phyloP scores from a whole-genome alignment of 768 basidiomycete species.

The Agaricus sinodeliciosus region DNA sequence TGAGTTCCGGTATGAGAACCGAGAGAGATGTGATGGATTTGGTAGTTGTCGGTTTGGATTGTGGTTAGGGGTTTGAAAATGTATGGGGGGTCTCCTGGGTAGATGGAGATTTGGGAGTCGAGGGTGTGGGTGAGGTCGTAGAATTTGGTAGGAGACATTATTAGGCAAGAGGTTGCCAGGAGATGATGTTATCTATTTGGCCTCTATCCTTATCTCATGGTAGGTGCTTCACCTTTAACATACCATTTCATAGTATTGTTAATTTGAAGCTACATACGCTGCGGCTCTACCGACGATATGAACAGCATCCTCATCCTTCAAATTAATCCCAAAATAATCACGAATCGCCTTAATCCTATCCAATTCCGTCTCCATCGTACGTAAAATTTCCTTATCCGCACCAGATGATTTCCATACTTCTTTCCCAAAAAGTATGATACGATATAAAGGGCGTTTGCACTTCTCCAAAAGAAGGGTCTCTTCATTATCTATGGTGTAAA shows the following conservation, averaged over 20 bases:
- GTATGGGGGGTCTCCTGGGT: constrained; percentile 52
- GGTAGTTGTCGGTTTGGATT: constrained; percentile 40
- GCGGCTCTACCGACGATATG: not conserved
- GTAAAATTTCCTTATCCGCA: constrained; percentile 15
- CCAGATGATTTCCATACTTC: constrained; percentile 21
- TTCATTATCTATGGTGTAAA: constrained; percentile 17
- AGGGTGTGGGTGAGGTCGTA: constrained; percentile 54
- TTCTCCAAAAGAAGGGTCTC: constrained; percentile 10
- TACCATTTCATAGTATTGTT: not conserved
- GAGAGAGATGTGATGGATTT: constrained; percentile 45
- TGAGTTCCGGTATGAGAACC: constrained; percentile 76
- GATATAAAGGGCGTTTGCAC: constrained; percentile 13
- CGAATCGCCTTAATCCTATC: constrained; percentile 19
- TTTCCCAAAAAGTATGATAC: constrained; percentile 18
- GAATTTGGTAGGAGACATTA: constrained; percentile 16
- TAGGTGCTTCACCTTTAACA: too few relatives aligned
- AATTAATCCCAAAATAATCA: not conserved
- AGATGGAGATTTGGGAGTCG: constrained; percentile 36
- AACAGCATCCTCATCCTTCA: constrained; percentile 1
- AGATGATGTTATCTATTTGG: not conserved
- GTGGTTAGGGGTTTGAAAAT: constrained; percentile 28
- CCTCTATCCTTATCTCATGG: too few relatives aligned
- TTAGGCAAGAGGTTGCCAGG: not conserved
- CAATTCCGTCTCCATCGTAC: constrained; percentile 19
- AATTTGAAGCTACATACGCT: not conserved